Evolutionary conservation across 2,329 filamentous ascomycete species (phyloP), one percentile per base, ranked within the genome.

Genomic region (Sclerotinia spermophila): DNA sequence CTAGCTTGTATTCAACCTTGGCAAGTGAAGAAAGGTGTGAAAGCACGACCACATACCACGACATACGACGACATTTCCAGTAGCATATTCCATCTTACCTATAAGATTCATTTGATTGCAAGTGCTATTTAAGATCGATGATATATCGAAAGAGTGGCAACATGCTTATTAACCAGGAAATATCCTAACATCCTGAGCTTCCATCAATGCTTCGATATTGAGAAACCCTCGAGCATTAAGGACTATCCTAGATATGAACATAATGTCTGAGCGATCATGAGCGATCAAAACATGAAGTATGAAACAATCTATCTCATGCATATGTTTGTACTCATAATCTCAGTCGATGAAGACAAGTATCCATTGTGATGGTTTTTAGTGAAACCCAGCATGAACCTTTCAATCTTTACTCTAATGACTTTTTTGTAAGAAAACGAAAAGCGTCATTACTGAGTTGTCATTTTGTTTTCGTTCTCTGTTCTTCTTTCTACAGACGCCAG

Each of bases 321-420:
- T 21, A 19, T 33, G 51, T 67, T 58, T 44, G 15, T 44, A 33
- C 27, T 55, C n/a, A 8, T 10, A 24, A 38, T 17, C n/a, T 11
- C 15, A 67, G 58, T 59, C 38, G 65, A 59, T 56, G 21, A 58
- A 44, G 27, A 33, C 48, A 35, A 35, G 38, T 58, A 44, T 56
- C 13, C 45, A 59, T 42, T 56, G 40, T 33, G 13, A 33, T 67
- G 38, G 51, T 44, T 35, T 67, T 44, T 59, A 67, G 65, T 58
- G 51, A 59, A 67, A 67, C 65, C 65, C 2, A 24, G 65, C 65
- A 67, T 59, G 10, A 67, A 42, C 65, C 65, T 67, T 67, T 67
- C 30, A 58, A 35, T 42, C 13, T 67, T 21, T 33, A 30, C 27
- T 58, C 27, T 67, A 44, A 44, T 44, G 24, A 35, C 13, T 35